These are phyloP conservation scores for Sclerotinia subarctica DNA, from an alignment of 2,329 filamentous ascomycete genomes.

Conservation along the genomic window DNA sequence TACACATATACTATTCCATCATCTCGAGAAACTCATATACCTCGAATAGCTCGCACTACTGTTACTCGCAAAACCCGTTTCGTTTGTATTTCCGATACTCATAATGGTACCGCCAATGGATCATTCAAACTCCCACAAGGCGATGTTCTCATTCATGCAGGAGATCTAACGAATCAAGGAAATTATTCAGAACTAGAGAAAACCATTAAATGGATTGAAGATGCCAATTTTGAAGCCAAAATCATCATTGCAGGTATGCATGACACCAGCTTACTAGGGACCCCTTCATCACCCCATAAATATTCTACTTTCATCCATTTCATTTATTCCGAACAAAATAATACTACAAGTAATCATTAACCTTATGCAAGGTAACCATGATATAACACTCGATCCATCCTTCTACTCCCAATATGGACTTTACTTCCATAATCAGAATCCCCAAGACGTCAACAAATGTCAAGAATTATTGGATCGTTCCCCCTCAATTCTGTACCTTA, in stretches of 20 bases:
- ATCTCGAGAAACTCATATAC: conserved; percentile 1
- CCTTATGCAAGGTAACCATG: conserved; percentile 62
- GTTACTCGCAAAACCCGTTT: conserved; percentile 53
- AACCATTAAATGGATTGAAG: conserved; percentile 64
- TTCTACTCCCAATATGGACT: conserved; percentile 56
- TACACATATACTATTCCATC: not conserved
- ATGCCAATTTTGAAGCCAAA: conserved; percentile 65
- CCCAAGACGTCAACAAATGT: conserved; percentile 54
- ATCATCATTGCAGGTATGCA: conserved; percentile 63
- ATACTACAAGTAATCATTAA: conserved; percentile 18
- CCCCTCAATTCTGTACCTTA: conserved; percentile 60
- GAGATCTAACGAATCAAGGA: conserved; percentile 73
- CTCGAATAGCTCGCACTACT: not conserved
- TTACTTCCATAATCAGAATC: conserved; percentile 54
- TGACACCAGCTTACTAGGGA: not conserved
- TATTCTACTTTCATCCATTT: conserved; percentile 12
- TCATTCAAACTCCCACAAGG: conserved; percentile 63
- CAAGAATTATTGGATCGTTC: conserved; percentile 46
- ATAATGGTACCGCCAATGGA: conserved; percentile 54
- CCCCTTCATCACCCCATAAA: conserved; percentile 6
- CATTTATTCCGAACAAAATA: conserved; percentile 4
- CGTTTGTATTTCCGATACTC: conserved; percentile 75
- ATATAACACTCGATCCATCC: conserved; percentile 63
- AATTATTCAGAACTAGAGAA: conserved; percentile 58
- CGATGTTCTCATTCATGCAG: conserved; percentile 73